phyloP scores from a whole-genome alignment of 2,329 filamentous ascomycete genomes.

The Macrophomina tecta region DNA sequence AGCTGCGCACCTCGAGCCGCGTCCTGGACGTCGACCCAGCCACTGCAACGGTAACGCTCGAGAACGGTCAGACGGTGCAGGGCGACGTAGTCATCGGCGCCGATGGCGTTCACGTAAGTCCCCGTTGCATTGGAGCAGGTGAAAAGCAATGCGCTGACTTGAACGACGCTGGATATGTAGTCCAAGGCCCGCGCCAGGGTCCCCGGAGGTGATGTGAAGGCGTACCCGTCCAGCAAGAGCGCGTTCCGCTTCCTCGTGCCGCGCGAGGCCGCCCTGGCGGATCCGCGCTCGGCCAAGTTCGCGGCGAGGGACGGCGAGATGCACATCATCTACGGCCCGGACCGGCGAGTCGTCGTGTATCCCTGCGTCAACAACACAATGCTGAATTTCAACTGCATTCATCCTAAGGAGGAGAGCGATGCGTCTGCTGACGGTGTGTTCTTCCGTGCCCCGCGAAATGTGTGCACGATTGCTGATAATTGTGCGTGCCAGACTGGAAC shows the following conservation, averaged over 20 bases:
- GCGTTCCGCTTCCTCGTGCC: constrained; percentile 64
- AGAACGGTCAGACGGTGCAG: constrained; percentile 50
- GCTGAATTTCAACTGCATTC: constrained; percentile 55
- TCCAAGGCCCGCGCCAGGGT: constrained; percentile 39
- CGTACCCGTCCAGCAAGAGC: constrained; percentile 59
- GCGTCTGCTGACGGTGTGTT: constrained; percentile 9
- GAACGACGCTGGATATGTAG: constrained; percentile 28
- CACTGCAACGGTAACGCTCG: constrained; percentile 52
- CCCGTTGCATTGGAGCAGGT: too few species aligned
- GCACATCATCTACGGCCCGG: constrained; percentile 51
- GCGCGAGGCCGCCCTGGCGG: constrained; percentile 50
- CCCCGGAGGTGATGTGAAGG: constrained; percentile 41
- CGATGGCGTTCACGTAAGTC: constrained; percentile 58
- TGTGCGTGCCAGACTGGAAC: constrained; percentile 40
- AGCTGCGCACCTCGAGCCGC: constrained; percentile 50
- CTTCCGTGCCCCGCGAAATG: background rate
- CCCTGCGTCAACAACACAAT: constrained; percentile 54
- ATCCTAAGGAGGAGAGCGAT: constrained; percentile 40
- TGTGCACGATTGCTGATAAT: background rate
- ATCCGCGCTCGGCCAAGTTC: constrained; percentile 48
- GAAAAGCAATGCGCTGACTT: too few species aligned
- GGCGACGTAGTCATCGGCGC: constrained; percentile 62
- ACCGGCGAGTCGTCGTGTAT: constrained; percentile 55
- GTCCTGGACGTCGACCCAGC: constrained; percentile 53
- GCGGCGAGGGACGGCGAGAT: constrained; percentile 48